Evolutionary conservation across 495 filamentous ascomycete species (phyloP).

Genomic region (Hypoxylon cercidicola): DNA sequence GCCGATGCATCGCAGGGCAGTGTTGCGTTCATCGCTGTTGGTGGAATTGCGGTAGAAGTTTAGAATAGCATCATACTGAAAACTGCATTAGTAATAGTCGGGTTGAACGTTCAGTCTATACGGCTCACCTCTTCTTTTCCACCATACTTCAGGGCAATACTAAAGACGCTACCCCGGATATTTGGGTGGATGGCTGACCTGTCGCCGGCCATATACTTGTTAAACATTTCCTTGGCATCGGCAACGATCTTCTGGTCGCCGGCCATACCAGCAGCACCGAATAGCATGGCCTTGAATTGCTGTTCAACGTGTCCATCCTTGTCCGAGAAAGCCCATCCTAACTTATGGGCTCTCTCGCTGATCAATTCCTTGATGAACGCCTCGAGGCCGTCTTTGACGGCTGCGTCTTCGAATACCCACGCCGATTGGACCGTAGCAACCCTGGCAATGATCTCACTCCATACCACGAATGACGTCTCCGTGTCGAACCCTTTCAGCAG

Average conservation of each 20-base stretch:
- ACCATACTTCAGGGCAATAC: constrained; percentile 75
- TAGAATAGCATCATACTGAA: constrained; percentile 78
- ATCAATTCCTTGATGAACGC: constrained; percentile 81
- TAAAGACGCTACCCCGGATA: constrained; percentile 74
- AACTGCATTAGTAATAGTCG: constrained; percentile 34
- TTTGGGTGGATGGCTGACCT: constrained; percentile 77
- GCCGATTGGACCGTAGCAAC: constrained; percentile 79
- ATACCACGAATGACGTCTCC: constrained; percentile 91
- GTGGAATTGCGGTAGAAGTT: constrained; percentile 86
- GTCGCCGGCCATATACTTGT: constrained; percentile 73
- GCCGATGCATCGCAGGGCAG: constrained; percentile 88
- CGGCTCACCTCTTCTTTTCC: constrained; percentile 73
- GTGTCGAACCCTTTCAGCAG: constrained; percentile 84
- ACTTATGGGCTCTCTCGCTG: constrained; percentile 78
- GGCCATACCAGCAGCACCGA: constrained; percentile 71
- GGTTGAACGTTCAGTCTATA: constrained; percentile 6
- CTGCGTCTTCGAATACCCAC: constrained; percentile 87
- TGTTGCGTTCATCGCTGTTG: constrained; percentile 93
- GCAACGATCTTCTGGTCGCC: constrained; percentile 70
- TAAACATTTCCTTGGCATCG: constrained; percentile 78
- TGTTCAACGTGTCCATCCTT: constrained; percentile 88
- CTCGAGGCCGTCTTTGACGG: constrained; percentile 78
- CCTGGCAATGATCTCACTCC: constrained; percentile 87
- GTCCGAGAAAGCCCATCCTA: constrained; percentile 88
- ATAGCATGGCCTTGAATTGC: constrained; percentile 81